Evolutionary conservation across 371 early-diverging fungal species (phyloP).

Genomic region (Apophysomyces elegans): DNA sequence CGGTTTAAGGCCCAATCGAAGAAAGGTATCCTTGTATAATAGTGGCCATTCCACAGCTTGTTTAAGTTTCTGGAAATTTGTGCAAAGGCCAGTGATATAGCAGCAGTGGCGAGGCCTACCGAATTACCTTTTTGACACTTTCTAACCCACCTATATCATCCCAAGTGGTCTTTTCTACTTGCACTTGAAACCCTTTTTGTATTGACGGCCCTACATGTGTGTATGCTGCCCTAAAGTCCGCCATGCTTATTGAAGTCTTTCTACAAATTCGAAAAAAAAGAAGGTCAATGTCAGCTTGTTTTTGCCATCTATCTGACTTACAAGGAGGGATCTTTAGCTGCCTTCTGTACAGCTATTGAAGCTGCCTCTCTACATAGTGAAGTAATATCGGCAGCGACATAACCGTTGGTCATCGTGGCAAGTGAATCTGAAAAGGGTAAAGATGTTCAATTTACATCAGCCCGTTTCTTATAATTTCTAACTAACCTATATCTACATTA

Average conservation of each 20-base stretch:
- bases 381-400: constrained; percentile 96
- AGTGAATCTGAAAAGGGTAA: constrained; percentile 46
- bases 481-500: constrained; percentile 50
- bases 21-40: constrained; percentile 70
- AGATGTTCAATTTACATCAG: too few species aligned
- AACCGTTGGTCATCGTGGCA: constrained; percentile 92
- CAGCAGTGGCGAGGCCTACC: too few species aligned
- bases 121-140: constrained; percentile 78
- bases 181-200: constrained; percentile 64
- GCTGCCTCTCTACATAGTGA: constrained; percentile 92
- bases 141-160: constrained; percentile 94
- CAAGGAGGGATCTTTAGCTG: constrained; percentile 7
- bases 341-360: constrained; percentile 61
- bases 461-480: not conserved
- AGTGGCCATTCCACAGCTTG: constrained; percentile 98
- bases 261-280: constrained; percentile 13
- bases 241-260: constrained; percentile 39
- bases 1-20: constrained; percentile 79
- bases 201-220: constrained; percentile 65
- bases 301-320: constrained; percentile 2
- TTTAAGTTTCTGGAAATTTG: constrained; percentile 61
- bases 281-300: not conserved
- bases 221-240: constrained; percentile 71
- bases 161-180: constrained; percentile 75
- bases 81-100: not conserved